Evolutionary conservation across 768 basidiomycete species (phyloP), one percentile per base, ranked within the genome.

Genomic region (Phaffia tasmanica): DNA sequence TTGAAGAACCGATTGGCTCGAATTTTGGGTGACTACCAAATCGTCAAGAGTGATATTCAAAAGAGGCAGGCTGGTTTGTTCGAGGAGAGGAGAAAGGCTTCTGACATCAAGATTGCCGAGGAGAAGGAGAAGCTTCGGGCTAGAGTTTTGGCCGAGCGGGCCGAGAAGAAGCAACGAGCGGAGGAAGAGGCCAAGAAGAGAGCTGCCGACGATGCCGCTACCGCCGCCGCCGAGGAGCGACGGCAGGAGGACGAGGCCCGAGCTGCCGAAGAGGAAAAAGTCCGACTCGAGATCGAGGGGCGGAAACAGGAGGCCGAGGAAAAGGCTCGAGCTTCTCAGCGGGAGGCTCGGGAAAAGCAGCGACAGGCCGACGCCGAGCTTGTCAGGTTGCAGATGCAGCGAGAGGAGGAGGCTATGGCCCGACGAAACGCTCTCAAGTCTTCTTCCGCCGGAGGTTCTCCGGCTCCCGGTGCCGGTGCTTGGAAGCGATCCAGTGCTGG

Each of bases 51-150:
- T 57, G 78, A 73, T 14, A 77, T 92, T 55, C 75, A 84, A 53
- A 76, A 79, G 50, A 83, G 81, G 77, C 83, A 83, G 57, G 79
- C 79, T 14, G 83, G 83, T 46, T 88, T 89, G 74, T 88, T 84
- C 72, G 78, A 82, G 59, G 80, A 80, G 76, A 83, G 79, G 72
- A 76, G 81, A 70, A 83, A 81, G 55, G 77, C 76, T 29, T 86
- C 90, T 2, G 72, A 77, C 70, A 79, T 77, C 75, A 90, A 85
- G 81, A 84, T 91, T 63, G 85, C 84, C 68, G 85, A 88, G 73
- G 91, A 93, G 79, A 93, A 91, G 80, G 81, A 81, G 57, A 86
- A 85, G 80, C 80, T 85, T 70, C 80, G 80, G 68, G 80, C 80
- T 68, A 77, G 78, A 18, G 76, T 88, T 53, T 67, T 86, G 32